Evolutionary conservation across 495 filamentous ascomycete species (phyloP).

Genomic region (Mytilinidion resinicola): DNA sequence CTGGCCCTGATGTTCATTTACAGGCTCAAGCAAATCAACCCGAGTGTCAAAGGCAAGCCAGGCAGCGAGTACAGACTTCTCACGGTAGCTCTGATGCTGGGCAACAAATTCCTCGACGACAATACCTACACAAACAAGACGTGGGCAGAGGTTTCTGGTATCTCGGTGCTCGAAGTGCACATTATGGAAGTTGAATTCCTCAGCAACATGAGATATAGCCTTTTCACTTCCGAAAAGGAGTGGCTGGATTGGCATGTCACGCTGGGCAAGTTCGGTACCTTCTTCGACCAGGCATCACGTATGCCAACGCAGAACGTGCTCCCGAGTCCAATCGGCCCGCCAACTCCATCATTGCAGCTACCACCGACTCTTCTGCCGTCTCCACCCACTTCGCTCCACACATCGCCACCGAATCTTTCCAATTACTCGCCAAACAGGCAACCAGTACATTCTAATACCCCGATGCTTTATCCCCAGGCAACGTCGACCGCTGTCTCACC

Average conservation of each 20-base stretch:
- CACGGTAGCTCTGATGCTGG: constrained; percentile 95
- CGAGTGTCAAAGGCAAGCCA: constrained; percentile 76
- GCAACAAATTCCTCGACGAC: constrained; percentile 98
- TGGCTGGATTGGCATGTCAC: constrained; percentile 84
- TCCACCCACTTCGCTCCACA: constrained; percentile 45
- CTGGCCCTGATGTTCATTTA: constrained; percentile 91
- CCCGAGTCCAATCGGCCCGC: constrained; percentile 36
- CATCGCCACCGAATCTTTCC: constrained; percentile 41
- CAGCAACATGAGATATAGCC: constrained; percentile 94
- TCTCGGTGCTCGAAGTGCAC: constrained; percentile 91
- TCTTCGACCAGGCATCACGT: constrained; percentile 60
- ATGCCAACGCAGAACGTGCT: constrained; percentile 1
- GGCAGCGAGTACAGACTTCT: constrained; percentile 95
- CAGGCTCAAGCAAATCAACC: constrained; percentile 82
- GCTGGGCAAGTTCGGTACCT: constrained; percentile 70
- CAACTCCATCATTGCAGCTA: constrained; percentile 37
- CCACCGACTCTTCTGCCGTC: constrained; percentile 42
- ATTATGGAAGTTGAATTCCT: constrained; percentile 99
- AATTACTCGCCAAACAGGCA: constrained; percentile 27
- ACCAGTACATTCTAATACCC: constrained; percentile 29
- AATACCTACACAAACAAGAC: constrained; percentile 99
- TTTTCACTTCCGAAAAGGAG: constrained; percentile 72
- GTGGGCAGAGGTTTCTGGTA: constrained; percentile 96
- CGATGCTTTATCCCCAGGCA: constrained; percentile 39
- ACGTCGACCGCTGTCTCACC: constrained; percentile 45